phyloP scores from a whole-genome alignment of 129 eudicot genomes.

The sunflower (Helianthus annuus) region DNA sequence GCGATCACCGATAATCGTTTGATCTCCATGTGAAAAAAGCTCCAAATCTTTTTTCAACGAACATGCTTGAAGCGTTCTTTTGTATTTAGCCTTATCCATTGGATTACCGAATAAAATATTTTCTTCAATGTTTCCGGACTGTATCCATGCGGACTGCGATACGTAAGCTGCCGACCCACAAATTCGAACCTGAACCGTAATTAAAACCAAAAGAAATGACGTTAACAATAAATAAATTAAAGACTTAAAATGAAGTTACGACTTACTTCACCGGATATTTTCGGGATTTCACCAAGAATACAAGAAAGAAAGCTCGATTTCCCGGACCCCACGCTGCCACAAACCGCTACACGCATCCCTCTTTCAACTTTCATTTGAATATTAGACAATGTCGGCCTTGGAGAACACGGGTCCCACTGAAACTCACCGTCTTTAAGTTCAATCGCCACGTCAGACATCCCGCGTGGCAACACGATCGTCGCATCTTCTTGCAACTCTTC shows the following conservation, averaged over 20 bases:
- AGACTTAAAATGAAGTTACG: background rate
- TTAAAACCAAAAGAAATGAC: background rate
- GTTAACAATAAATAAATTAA: background rate
- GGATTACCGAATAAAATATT: conserved; percentile 90
- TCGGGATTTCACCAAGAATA: conserved; percentile 96
- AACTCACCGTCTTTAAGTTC: conserved; percentile 74
- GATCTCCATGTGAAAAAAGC: conserved; percentile 86
- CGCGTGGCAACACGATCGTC: conserved; percentile 52
- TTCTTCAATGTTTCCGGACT: conserved; percentile 87
- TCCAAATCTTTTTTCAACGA: conserved; percentile 82
- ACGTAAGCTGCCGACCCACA: conserved; percentile 96
- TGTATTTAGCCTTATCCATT: conserved; percentile 84
- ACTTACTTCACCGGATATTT: conserved; percentile 84
- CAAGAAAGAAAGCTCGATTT: conserved; percentile 89
- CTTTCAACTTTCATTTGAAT: conserved; percentile 60
- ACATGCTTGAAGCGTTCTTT: conserved; percentile 71
- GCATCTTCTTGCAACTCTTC: conserved; percentile 80
- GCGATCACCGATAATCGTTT: conserved; percentile 90
- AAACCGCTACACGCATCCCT: conserved; percentile 89
- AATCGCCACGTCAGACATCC: conserved; percentile 62
- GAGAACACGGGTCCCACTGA: conserved; percentile 72
- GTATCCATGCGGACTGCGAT: conserved; percentile 97
- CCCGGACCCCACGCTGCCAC: conserved; percentile 94
- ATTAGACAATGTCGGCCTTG: conserved; percentile 57
- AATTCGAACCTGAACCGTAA: conserved; percentile 58